phyloP scores from a whole-genome alignment of 1,284 basidiomycete species.

The Leccinum subrobustum region DNA sequence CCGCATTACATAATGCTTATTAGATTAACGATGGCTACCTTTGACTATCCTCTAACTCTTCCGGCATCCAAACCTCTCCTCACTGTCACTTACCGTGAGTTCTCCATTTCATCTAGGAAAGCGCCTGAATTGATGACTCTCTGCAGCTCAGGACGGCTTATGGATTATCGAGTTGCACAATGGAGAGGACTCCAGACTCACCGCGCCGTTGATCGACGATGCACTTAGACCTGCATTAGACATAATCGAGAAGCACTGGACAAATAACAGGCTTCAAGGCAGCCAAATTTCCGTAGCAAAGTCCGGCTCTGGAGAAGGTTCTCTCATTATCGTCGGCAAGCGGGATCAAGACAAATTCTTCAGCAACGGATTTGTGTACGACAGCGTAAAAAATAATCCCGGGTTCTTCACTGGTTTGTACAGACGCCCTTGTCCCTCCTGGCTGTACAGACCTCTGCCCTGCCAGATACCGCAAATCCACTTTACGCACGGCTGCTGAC shows the following conservation, averaged over 20 bases:
- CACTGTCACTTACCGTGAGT: slow-evolving; percentile 62
- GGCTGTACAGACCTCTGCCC: not conserved
- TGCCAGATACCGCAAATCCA: slow-evolving; percentile 53
- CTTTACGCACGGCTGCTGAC: slow-evolving; percentile 54
- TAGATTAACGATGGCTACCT: not conserved
- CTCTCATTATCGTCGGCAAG: slow-evolving; percentile 76
- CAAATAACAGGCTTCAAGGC: slow-evolving; percentile 46
- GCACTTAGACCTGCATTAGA: slow-evolving; percentile 75
- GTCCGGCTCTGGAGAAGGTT: slow-evolving; percentile 46
- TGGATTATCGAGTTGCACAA: slow-evolving; percentile 82
- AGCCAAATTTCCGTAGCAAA: slow-evolving; percentile 38
- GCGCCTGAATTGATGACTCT: not conserved
- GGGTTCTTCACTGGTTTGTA: slow-evolving; percentile 74
- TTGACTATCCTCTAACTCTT: slow-evolving; percentile 41
- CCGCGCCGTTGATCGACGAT: slow-evolving; percentile 55
- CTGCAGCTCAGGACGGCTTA: slow-evolving; percentile 53
- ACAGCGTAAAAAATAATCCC: slow-evolving; percentile 58
- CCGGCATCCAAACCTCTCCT: slow-evolving; percentile 49
- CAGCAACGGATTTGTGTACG: slow-evolving; percentile 63
- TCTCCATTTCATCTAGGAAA: not conserved
- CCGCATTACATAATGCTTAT: too few species aligned
- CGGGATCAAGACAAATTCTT: slow-evolving; percentile 84
- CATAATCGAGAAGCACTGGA: slow-evolving; percentile 79
- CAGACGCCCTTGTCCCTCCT: not conserved
- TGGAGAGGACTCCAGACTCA: slow-evolving; percentile 73